Evolutionary conservation across 1,139 yeast genomes (phyloP).

Genomic region (Fermentozyma sake): DNA sequence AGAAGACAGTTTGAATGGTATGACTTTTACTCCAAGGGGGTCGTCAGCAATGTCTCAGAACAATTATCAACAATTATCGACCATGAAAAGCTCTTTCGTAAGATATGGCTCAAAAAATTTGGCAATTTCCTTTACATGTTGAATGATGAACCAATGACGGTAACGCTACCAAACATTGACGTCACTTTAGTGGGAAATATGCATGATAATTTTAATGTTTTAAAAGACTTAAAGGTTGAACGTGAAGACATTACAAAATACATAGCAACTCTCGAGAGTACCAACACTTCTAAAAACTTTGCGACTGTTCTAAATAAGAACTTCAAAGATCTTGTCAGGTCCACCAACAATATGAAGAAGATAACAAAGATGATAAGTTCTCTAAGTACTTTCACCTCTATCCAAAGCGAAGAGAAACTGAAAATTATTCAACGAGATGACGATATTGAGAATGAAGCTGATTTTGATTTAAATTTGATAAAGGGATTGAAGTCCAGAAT

Average conservation of each 20-base stretch:
- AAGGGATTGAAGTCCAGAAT: slow-evolving; percentile 58
- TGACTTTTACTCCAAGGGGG: slow-evolving; percentile 45
- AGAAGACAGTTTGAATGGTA: slow-evolving; percentile 70
- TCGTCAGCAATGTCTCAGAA: slow-evolving; percentile 52
- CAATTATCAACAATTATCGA: slow-evolving; percentile 55
- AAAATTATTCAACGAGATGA: slow-evolving; percentile 5
- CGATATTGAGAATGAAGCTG: slow-evolving; percentile 18
- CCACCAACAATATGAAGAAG: slow-evolving; percentile 36
- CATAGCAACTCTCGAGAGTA: slow-evolving; percentile 23
- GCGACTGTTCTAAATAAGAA: slow-evolving; percentile 42
- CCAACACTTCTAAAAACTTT: slow-evolving; percentile 23
- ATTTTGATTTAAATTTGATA: slow-evolving; percentile 35
- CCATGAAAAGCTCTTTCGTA: slow-evolving; percentile 54
- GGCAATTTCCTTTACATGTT: slow-evolving; percentile 41
- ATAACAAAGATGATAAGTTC: slow-evolving; percentile 33
- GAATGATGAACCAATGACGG: slow-evolving; percentile 16
- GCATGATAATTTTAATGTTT: slow-evolving; percentile 16
- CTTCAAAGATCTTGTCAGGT: slow-evolving; percentile 39
- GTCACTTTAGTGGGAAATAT: slow-evolving; percentile 30
- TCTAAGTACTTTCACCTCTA: slow-evolving; percentile 26
- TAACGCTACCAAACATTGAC: slow-evolving; percentile 37
- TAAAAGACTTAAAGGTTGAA: slow-evolving; percentile 24
- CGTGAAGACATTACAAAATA: slow-evolving; percentile 40
- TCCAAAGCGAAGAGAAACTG: slow-evolving; percentile 10
- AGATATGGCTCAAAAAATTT: slow-evolving; percentile 62